These are phyloP conservation scores for Cinnamomum chago DNA, from an alignment of 164 flowering plant genomes.

Conservation along the genomic window DNA sequence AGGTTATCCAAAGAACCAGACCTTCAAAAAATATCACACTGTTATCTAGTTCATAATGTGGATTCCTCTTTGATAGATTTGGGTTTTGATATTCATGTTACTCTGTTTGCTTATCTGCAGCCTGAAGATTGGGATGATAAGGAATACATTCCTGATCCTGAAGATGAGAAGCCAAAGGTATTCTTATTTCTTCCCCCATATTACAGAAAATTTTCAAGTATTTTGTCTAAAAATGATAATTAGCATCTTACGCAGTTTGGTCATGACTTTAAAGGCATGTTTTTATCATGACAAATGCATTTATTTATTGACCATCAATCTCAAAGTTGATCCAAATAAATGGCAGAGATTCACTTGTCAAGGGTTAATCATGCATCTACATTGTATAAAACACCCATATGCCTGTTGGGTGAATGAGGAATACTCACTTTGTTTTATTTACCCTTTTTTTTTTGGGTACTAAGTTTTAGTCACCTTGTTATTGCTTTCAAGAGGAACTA, in stretches of 20 bases:
- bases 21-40: no score
- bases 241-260: no score
- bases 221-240: neutral
- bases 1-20: no score
- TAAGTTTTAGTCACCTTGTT: no score
- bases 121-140: conserved; percentile 98
- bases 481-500: no score
- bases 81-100: no score
- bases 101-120: conserved; percentile 27
- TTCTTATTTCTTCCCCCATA: neutral
- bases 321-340: neutral
- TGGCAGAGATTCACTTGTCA: neutral
- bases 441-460: no score
- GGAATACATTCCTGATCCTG: conserved; percentile 85
- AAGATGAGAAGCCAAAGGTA: conserved; percentile 92
- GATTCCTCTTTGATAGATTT: no score
- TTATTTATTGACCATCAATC: neutral
- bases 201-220: neutral
- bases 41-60: no score
- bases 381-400: no score
- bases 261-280: neutral
- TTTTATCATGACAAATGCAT: neutral
- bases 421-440: no score
- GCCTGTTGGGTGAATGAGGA: no score
- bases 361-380: neutral